Conservation (phyloP, 2,329 filamentous ascomycete species). For the Xylaria polymorpha region DNA sequence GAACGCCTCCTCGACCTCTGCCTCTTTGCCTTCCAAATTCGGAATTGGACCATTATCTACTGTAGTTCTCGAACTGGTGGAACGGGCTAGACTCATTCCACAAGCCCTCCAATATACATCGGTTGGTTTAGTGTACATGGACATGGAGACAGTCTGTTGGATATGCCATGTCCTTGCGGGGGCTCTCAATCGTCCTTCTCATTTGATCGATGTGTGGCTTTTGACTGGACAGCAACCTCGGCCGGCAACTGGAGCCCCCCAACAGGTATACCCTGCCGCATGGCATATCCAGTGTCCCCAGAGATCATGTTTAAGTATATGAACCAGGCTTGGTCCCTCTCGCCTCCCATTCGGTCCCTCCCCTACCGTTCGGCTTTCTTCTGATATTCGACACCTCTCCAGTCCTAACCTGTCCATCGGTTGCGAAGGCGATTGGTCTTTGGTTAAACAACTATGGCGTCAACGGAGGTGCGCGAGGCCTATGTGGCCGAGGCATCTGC, state of each 20-base stretch:
- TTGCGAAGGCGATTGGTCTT: constrained; percentile 38
- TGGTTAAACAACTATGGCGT: constrained; percentile 42
- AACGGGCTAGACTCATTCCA: constrained; percentile 6
- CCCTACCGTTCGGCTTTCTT: constrained; percentile 18
- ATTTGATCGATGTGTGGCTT: constrained; percentile 13
- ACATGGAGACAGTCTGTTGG: constrained; percentile 32
- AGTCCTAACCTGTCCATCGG: constrained; percentile 31
- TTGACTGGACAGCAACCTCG: constrained; percentile 10
- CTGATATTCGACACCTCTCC: constrained; percentile 21
- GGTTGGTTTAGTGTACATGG: constrained; percentile 12
- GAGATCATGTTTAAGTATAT: constrained; percentile 27
- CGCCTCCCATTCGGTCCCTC: neutral
- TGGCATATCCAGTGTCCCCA: constrained; percentile 2
- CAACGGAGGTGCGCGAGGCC: constrained; percentile 42
- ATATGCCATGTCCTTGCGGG: constrained; percentile 26
- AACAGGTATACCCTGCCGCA: constrained; percentile 1
- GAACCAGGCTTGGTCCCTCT: constrained; percentile 29
- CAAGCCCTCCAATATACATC: constrained; percentile 4
- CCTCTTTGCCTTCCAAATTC: constrained; percentile 36
- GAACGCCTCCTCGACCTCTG: constrained; percentile 3
- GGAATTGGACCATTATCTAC: constrained; percentile 28
- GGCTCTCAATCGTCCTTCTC: constrained; percentile 13
- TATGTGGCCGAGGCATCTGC: constrained; percentile 40
- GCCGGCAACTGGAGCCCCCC: constrained; percentile 1
- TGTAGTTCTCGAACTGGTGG: constrained; percentile 24